phyloP scores from a whole-genome alignment of 2,329 filamentous ascomycete genomes.

The Aaosphaeria arxii region DNA sequence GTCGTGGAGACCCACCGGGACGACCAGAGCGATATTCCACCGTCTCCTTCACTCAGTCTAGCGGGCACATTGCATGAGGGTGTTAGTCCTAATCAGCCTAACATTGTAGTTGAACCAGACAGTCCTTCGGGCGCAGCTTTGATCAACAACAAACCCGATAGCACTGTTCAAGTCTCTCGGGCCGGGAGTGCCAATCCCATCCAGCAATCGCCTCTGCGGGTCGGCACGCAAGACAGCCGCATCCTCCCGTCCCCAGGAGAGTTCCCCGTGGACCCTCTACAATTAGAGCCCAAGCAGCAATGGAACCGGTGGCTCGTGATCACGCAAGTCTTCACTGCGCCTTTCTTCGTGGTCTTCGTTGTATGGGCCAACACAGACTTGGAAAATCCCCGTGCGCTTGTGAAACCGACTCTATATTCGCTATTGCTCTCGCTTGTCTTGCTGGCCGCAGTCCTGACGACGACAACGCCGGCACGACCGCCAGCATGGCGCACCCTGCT shows the following conservation, averaged over 20 bases:
- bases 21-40: conserved; percentile 45
- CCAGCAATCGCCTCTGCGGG: conserved; percentile 25
- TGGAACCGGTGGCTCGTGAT: conserved; percentile 93
- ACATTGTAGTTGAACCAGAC: conserved; percentile 18
- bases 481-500: conserved; percentile 74
- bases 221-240: conserved; percentile 31
- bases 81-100: conserved; percentile 16
- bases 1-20: conserved; percentile 72
- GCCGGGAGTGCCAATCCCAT: conserved; percentile 7
- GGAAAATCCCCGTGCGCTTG: conserved; percentile 59
- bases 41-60: conserved; percentile 28
- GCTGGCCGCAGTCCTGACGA: conserved; percentile 63
- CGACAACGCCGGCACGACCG: conserved; percentile 65
- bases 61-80: conserved; percentile 4
- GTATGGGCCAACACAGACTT: conserved; percentile 67
- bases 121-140: conserved; percentile 5
- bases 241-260: conserved; percentile 36
- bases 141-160: conserved; percentile 4
- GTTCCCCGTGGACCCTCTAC: conserved; percentile 13
- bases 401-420: conserved; percentile 48
- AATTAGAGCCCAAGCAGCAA: conserved; percentile 42
- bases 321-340: conserved; percentile 82
- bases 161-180: not conserved
- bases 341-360: conserved; percentile 75
- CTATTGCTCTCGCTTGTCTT: conserved; percentile 60